Evolutionary conservation across 129 eudicot genomes (phyloP).

Genomic region (Chrysanthemum seticuspe): DNA sequence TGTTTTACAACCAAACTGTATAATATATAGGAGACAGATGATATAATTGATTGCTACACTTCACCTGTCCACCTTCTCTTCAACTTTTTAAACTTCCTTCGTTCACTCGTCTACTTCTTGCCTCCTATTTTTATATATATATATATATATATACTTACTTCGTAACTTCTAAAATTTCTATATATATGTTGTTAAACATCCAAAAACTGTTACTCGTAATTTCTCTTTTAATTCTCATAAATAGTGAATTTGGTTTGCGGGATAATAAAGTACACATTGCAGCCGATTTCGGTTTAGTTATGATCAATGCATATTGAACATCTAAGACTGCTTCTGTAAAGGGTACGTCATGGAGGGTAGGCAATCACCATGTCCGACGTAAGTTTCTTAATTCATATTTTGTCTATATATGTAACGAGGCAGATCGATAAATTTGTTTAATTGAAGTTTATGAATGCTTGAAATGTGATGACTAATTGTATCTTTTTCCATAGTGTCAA

Average conservation of each 20-base stretch:
- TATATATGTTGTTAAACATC: not conserved
- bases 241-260: no score
- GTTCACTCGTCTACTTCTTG: conserved; percentile 6
- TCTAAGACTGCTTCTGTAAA: not conserved
- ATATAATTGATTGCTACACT: not conserved
- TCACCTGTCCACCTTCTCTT: not conserved
- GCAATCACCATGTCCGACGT: conserved; percentile 17
- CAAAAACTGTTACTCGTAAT: not conserved
- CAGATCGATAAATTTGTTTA: not conserved
- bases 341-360: conserved; percentile 8
- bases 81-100: not conserved
- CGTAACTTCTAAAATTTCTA: not conserved
- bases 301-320: not conserved
- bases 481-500: no score
- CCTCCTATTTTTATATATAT: no score
- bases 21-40: no score
- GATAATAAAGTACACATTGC: not conserved
- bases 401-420: not conserved
- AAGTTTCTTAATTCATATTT: conserved; percentile 8
- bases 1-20: not conserved
- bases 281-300: not conserved
- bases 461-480: not conserved
- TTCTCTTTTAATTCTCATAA: not conserved
- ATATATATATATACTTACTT: conserved; percentile 7
- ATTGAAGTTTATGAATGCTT: not conserved